Evolutionary conservation across 2,329 filamentous ascomycete genomes (phyloP), one percentile per base, ranked within the genome.

Genomic region (Botrytis medusae): DNA sequence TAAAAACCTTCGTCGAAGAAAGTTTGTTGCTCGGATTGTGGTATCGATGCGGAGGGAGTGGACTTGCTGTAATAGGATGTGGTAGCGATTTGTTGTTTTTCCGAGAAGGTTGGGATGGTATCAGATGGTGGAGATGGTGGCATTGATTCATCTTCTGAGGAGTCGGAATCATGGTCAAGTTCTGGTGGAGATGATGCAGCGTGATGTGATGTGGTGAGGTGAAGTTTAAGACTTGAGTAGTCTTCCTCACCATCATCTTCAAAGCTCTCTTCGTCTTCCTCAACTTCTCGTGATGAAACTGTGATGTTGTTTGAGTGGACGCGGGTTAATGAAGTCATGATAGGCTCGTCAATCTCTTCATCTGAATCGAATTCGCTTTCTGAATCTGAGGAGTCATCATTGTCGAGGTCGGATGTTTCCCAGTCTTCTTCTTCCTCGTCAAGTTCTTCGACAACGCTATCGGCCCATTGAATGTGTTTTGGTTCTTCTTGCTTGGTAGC

Each of bases 401-500:
- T 83, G 65, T 86, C 82, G 76, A 88, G 87, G 77, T 93, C 90
- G 77, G 92, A 90, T 77, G 87, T 87, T 75, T 90, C 86, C 85
- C 88, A 90, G 77, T 94, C 91, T 75, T 93, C 90, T 81, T 93
- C 48, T 51, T 51, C 48, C 14, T 54, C 48, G 25, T 14, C 25
- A 69, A 88, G 84, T 77, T 93, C 91, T 83, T 95, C 92, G 74
- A 88, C 87, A 76, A 95, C 88, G 72, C 89, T 87, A 82, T 97
- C 93, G 2, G 93, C 93, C 93, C 94, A 97, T 86, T 95, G 92
- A 79, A 97, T 90, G 85, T 93, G 93, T 82, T 88, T 89, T 76
- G 85, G 82, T 78, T 93, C 88, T 75, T 84, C 80, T 71, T 82
- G 84, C 78, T 84, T 79, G 81, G 87, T 86, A 78, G 92, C 92